These are phyloP conservation scores for Dendrobium officinale DNA, from an alignment of 106 monocot genomes.

Conservation along the genomic window DNA sequence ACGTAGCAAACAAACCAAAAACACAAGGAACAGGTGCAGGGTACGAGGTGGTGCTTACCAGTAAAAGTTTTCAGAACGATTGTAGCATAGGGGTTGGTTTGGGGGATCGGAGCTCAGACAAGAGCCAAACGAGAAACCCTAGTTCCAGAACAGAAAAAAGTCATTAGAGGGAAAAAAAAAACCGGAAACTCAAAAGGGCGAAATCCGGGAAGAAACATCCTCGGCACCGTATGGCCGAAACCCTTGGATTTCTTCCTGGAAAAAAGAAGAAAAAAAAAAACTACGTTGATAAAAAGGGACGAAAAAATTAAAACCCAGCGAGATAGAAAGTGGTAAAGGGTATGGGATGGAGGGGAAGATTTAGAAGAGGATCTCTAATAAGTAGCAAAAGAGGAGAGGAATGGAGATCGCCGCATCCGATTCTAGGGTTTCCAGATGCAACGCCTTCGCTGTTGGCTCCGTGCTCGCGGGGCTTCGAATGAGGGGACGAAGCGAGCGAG, in stretches of 20 bases:
- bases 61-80: neutral
- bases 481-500: neutral
- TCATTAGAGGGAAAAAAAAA: slow-evolving; percentile 7
- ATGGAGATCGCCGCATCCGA: slow-evolving; percentile 6
- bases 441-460: slow-evolving; percentile 2
- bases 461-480: neutral
- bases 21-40: too few relatives aligned
- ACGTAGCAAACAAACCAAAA: neutral
- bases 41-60: neutral
- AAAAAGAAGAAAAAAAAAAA: neutral
- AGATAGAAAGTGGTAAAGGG: neutral
- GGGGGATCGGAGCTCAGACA: neutral
- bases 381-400: neutral
- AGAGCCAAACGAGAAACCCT: slow-evolving; percentile 13
- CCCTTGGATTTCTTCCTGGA: slow-evolving; percentile 6
- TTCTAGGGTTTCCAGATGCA: slow-evolving; percentile 4
- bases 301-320: neutral
- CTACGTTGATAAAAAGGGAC: neutral
- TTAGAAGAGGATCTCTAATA: neutral
- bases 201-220: slow-evolving; percentile 4
- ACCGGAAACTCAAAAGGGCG: neutral
- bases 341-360: neutral
- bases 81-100: neutral
- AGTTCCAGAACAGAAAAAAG: slow-evolving; percentile 17
- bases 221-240: neutral